Evolutionary conservation across 78 protist genomes (phyloP), one percentile per base, ranked within the genome.

Genomic region (Bodo saltans): DNA sequence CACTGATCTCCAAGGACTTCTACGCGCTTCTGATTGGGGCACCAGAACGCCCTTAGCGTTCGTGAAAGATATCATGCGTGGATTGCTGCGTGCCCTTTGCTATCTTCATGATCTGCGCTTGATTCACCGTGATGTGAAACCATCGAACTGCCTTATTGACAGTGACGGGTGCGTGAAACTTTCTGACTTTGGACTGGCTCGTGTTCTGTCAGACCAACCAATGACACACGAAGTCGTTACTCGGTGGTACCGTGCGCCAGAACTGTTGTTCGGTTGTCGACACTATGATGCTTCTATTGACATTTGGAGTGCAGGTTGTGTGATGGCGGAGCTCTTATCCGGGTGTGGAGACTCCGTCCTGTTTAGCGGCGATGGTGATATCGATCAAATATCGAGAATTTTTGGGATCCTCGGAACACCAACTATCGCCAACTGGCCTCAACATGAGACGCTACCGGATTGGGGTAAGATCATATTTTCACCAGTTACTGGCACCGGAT

Each of bases 181-280:
- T 27, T 98, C 97, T 30, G 99, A 98, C 86, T 98, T 98, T 39
- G 99, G 99, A 30, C 92, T 94, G 70, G 99, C 99, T 0, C 85
- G 99, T 1, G 8, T 33, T 34, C 40, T 8, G 17, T n/a, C 42
- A 8, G 93, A 95, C 68, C 89, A 93, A 37, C 98, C 99, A 32
- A 92, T 83, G 88, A 95, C 99, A 2, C 94, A 94, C 83, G 99
- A 97, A 84, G 94, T 83, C 0, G 96, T 94, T 21, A 96, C 98
- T 0, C 87, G 94, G 8, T 95, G 98, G 98, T 95, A 96, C 88
- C 89, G 99, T 2, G 96, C 99, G 0, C 99, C 99, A 0, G 99
- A 98, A n/a, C 91, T 98, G 28, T 91, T 98, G n/a, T 79, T 98
- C 42, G 99, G 99, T 0, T 82, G 92, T 26, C 82, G 80, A 70